A percentile compares a stretch with the other conserved stretches of the same genome.
phyloP scores from a whole-genome alignment of 2,329 filamentous ascomycete species.

The Botrytis elliptica region DNA sequence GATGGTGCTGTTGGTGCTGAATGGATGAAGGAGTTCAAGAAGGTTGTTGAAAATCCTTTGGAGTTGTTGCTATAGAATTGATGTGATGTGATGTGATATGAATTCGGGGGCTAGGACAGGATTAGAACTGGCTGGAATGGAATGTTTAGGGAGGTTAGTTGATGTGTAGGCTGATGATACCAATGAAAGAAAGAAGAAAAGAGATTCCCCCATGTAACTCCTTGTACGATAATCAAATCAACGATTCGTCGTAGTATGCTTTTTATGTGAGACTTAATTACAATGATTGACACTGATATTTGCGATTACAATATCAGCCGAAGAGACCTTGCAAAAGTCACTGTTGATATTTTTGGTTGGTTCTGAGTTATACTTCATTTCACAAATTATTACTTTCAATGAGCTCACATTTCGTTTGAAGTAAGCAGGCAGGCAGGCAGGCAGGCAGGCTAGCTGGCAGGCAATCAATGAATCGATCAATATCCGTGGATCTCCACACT shows the following conservation, averaged over 20 bases:
- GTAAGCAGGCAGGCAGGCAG: neutral
- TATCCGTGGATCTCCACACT: neutral
- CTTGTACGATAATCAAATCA: constrained; percentile 17
- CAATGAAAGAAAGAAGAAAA: constrained; percentile 24
- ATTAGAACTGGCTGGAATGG: neutral
- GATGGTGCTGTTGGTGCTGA: constrained; percentile 95
- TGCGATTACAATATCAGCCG: neutral
- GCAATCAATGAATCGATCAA: neutral
- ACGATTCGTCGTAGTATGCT: neutral
- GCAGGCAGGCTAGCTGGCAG: neutral
- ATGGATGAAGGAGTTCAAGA: constrained; percentile 97
- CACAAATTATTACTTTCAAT: neutral
- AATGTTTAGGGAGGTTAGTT: neutral
- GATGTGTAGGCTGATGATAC: constrained; percentile 19
- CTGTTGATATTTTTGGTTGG: neutral
- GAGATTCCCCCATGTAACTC: constrained; percentile 34
- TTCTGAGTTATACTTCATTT: neutral
- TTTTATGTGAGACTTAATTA: neutral
- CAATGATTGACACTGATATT: neutral
- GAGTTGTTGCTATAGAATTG: constrained; percentile 74
- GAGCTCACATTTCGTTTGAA: neutral
- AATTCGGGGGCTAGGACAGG: neutral
- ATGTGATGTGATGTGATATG: constrained; percentile 16
- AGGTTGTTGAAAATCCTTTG: constrained; percentile 94
- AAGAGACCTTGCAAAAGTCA: neutral